Evolutionary conservation across 805 yeast species (phyloP).

Genomic region (Candida argentea): DNA sequence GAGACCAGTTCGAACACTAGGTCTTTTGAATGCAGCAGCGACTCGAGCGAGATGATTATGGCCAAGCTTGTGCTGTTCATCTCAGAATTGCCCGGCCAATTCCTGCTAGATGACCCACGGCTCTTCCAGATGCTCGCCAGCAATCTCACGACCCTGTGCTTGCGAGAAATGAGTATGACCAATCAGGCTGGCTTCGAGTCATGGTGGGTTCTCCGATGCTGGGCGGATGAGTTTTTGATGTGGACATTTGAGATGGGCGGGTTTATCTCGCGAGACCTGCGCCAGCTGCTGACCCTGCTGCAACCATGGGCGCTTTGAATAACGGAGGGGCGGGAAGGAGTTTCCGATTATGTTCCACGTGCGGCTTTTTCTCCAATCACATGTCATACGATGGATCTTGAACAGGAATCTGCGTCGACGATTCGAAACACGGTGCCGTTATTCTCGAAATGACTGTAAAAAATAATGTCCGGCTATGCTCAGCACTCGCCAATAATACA

Average conservation of each 20-base stretch:
- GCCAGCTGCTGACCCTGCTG: no score
- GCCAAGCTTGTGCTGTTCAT: constrained; percentile 15
- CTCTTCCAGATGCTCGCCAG: constrained; percentile 44
- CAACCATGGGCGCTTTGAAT: no score
- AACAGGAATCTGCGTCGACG: no score
- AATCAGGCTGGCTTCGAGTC: constrained; percentile 55
- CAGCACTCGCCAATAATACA: no score
- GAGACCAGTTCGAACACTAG: constrained; percentile 2
- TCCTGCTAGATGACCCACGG: constrained; percentile 44
- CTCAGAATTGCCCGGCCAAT: constrained; percentile 34
- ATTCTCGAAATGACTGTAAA: no score
- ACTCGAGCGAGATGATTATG: constrained; percentile 4
- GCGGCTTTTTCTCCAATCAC: no score
- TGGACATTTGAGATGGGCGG: constrained; percentile 62
- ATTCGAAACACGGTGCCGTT: no score
- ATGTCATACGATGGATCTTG: no score
- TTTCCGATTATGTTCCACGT: no score
- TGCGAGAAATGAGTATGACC: constrained; percentile 50
- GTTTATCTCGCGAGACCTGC: constrained; percentile 28
- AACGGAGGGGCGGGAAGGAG: no score
- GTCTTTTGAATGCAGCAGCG: background rate
- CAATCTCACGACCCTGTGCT: constrained; percentile 45
- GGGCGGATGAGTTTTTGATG: constrained; percentile 64
- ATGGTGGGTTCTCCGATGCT: constrained; percentile 71
- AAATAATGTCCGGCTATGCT: no score